Conservation (phyloP, 169 alveolate genomes). For the Plasmodium sp. region DNA sequence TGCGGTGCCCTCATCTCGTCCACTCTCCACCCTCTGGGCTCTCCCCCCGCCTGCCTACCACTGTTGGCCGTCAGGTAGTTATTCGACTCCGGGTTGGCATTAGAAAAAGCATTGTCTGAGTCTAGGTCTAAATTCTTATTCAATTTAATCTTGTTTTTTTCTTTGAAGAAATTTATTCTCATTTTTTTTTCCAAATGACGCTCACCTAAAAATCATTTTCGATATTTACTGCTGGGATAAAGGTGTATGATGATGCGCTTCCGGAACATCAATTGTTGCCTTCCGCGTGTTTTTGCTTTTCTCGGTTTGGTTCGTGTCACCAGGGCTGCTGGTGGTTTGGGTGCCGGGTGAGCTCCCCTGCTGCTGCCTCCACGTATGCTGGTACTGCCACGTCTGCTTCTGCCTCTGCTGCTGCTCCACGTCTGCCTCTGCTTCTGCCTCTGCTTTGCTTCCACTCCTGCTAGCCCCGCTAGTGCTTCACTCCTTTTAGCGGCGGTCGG, state of each 20-base stretch:
- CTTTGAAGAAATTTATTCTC: constrained; percentile 75
- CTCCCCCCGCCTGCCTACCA: background rate
- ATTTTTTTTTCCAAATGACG: constrained; percentile 38
- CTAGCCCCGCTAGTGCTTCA: background rate
- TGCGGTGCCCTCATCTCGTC: background rate
- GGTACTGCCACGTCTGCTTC: background rate
- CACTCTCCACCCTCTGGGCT: background rate
- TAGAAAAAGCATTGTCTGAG: constrained; percentile 62
- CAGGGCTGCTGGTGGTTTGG: background rate
- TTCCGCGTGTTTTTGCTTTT: background rate
- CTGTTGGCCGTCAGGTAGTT: constrained; percentile 52
- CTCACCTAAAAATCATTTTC: constrained; percentile 68
- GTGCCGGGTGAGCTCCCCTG: background rate
- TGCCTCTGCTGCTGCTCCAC: background rate
- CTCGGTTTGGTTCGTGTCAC: background rate
- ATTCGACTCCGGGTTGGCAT: constrained; percentile 48
- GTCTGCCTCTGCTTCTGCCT: too few relatives aligned
- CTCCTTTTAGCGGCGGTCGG: background rate
- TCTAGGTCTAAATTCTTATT: constrained; percentile 24
- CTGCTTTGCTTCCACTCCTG: too few relatives aligned
- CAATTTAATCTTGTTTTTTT: constrained; percentile 54
- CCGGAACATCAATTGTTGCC: background rate
- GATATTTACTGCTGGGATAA: background rate
- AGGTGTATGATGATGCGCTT: background rate
- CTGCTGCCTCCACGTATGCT: background rate